Evolutionary conservation across 352 stramenopile species (phyloP).

Genomic region (Aphanomyces astaci): DNA sequence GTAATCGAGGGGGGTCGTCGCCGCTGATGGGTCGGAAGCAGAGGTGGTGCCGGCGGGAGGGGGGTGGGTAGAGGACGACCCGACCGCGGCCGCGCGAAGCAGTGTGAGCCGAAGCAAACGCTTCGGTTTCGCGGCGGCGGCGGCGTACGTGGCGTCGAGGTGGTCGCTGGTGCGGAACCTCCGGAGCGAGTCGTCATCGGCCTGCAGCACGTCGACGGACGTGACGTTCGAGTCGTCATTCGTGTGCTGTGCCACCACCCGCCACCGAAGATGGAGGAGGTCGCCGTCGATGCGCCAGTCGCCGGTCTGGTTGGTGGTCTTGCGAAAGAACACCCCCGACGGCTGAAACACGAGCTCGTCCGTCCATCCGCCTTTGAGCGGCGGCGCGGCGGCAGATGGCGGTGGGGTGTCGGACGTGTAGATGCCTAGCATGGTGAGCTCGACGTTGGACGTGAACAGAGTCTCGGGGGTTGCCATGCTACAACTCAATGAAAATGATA

Average conservation of each 20-base stretch:
- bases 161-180: conserved; percentile 59
- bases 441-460: conserved; percentile 58
- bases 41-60: neutral
- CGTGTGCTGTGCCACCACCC: conserved; percentile 23
- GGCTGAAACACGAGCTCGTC: conserved; percentile 67
- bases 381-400: neutral
- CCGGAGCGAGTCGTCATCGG: conserved; percentile 63
- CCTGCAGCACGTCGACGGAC: conserved; percentile 58
- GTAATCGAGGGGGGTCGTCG: conserved; percentile 28
- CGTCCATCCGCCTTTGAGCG: conserved; percentile 47
- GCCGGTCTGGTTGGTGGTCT: conserved; percentile 55
- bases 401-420: conserved; percentile 26
- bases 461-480: conserved; percentile 47
- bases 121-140: conserved; percentile 16
- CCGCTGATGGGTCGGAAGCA: neutral
- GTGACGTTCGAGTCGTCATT: conserved; percentile 14
- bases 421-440: conserved; percentile 71
- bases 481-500: too few species aligned
- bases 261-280: conserved; percentile 75
- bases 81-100: conserved; percentile 4
- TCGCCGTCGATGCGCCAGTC: conserved; percentile 75
- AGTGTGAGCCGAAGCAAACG: conserved; percentile 14
- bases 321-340: conserved; percentile 49
- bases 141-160: conserved; percentile 1
- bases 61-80: neutral